Evolutionary conservation across 148 eudicot genomes (phyloP), one percentile per base, ranked within the genome.

Genomic region (Fagopyrum esculentum): DNA sequence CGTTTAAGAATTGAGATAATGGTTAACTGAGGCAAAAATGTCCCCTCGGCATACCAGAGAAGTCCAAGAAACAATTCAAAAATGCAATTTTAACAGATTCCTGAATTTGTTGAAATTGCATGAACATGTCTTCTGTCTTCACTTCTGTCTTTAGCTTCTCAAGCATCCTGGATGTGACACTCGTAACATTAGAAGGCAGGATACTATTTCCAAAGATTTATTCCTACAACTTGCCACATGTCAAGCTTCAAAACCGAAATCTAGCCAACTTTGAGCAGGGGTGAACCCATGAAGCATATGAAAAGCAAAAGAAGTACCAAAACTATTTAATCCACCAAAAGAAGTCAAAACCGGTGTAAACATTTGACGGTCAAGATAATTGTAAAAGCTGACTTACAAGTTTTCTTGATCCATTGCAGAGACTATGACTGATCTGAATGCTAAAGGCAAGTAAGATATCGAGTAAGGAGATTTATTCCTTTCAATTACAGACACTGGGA

Each of bases 381-480:
- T 66, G 71, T 3, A 66, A 66, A 66, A 66, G 30, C n/a, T 6
- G 75, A 73, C 89, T 78, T 73, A 84, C 86, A 66, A 15, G 80
- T 87, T 84, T 80, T 89, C 91, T 79, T 89, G 93, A 80, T 95
- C 96, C 89, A 92, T 89, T 22, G 91, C 97, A 26, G 97, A 89
- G 48, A 80, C 76, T 75, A 89, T 81, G 57, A 90, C 79, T 54
- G 96, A 87, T 77, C 92, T 91, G 80, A 95, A 95, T 73, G 89
- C 90, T 73, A 95, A 82, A 68, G 97, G 98, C 87, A 92, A 78
- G 63, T 80, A 84, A 60, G 98, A 92, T 71, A 92, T 95, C 75
- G 89, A 84, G 89, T 92, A 95, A 29, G 92, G 93, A 49, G 98
- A 95, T 84, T 83, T 90, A 80, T 95, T 92, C 82, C 98, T 87